Base-by-base conservation (phyloP, 305 asterid genomes). In the Petunia hybrid region DNA sequence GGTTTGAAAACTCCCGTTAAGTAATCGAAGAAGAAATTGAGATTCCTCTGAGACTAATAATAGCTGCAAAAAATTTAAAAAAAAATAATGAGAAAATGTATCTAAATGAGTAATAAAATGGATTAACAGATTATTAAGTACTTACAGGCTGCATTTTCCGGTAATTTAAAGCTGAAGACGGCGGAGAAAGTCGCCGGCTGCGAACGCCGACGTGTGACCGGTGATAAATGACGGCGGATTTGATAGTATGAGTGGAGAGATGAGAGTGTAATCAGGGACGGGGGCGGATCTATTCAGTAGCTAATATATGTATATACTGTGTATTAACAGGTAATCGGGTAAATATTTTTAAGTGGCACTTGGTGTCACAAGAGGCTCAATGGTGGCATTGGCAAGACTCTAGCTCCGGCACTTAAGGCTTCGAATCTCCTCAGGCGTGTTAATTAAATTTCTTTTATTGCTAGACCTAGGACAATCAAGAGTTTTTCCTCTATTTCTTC, bases 31-130 rank as follows among this genome's bases (percentile, higher is more conserved):
- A 78, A 95, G 84, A 83, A 92, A 63, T 80, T 85, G 85, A 36
- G 96, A 88, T 84, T 90, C 95, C 81, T 89, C 95, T 16, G 89
- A 77, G 22, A 93, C 86, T 12, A 89, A 80, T 77, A 87, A 75
- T 61, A 89, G 80, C 97, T 93, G 92, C 48, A 56, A 62, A 48
- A 59, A 9, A 42, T 51, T 22, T 22, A 22, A 22, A 35, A 63
- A 8, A 5, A 66, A 57, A 38, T 0, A 70, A 55, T 46, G 31
- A 22, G 41, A 36, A 7, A 76, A 12, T 40, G 22, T 40, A 41
- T 35, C 7, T 10, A 31, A 13, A 42, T 2, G 65, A 22, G 41
- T 6, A 7, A 40, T 4, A 9, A 13, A 39, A 80, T 43, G n/a
- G 9, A 9, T 55, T 8, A 36, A 68, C 2, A 51, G 12, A 80